Conservation (phyloP, 2,329 filamentous ascomycete genomes). For the Colletotrichum sidae region DNA sequence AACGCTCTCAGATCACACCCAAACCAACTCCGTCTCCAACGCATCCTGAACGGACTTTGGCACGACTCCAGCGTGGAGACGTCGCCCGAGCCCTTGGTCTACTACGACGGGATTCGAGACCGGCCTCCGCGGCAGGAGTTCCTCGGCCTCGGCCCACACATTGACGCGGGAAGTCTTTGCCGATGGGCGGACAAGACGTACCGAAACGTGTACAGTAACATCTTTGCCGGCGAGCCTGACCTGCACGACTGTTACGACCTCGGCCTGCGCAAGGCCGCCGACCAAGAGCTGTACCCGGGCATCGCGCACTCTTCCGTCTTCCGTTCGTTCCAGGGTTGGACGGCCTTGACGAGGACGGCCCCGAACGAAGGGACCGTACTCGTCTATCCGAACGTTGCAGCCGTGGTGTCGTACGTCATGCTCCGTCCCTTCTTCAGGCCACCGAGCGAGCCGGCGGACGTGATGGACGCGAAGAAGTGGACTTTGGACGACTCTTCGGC, state of each 20-base stretch:
- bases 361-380: conserved; percentile 51
- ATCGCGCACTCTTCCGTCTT: conserved; percentile 51
- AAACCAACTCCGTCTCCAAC: conserved; percentile 50
- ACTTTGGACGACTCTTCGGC: conserved; percentile 44
- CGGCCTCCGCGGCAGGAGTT: conserved; percentile 51
- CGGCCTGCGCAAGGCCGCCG: conserved; percentile 47
- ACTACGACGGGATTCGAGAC: conserved; percentile 53
- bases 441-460: conserved; percentile 43
- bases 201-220: conserved; percentile 48
- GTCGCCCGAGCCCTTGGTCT: conserved; percentile 50
- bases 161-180: conserved; percentile 55
- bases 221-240: conserved; percentile 52
- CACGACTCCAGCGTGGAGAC: conserved; percentile 45
- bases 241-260: conserved; percentile 52
- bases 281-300: conserved; percentile 49
- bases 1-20: conserved; percentile 51
- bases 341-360: conserved; percentile 52
- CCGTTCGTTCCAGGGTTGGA: conserved; percentile 57
- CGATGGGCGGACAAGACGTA: conserved; percentile 55
- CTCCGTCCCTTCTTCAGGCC: conserved; percentile 55
- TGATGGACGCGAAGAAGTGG: conserved; percentile 52
- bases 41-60: conserved; percentile 52
- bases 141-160: conserved; percentile 55
- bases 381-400: conserved; percentile 52
- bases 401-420: conserved; percentile 52